Conservation (phyloP, 2,329 filamentous ascomycete genomes). For the Aspergillus caelatus region DNA sequence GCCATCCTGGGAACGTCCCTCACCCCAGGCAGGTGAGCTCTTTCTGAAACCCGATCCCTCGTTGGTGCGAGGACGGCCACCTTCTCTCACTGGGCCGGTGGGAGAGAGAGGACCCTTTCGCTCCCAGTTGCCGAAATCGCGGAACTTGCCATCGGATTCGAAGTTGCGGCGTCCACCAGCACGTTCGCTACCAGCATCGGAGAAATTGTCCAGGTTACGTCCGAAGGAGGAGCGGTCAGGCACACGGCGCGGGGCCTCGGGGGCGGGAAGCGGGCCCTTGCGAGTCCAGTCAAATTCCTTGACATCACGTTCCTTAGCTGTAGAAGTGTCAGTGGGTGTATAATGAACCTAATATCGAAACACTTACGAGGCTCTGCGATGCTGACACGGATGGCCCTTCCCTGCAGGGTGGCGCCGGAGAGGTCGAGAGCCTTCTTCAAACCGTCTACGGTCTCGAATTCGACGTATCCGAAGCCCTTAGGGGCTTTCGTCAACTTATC, state of each 20-base stretch:
- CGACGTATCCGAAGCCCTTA: constrained; percentile 97
- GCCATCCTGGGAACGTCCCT: constrained; percentile 70
- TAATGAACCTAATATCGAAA: background rate
- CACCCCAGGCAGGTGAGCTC: constrained; percentile 75
- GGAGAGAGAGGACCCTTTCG: constrained; percentile 89
- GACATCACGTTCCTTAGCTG: constrained; percentile 83
- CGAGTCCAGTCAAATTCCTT: constrained; percentile 93
- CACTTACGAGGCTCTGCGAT: constrained; percentile 90
- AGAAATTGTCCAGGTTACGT: constrained; percentile 57
- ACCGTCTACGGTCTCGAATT: constrained; percentile 85
- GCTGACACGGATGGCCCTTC: constrained; percentile 87
- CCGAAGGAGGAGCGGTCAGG: constrained; percentile 60
- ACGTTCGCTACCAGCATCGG: constrained; percentile 65
- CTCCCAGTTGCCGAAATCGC: constrained; percentile 90
- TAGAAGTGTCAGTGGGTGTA: constrained; percentile 36
- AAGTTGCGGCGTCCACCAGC: constrained; percentile 68
- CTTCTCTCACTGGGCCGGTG: constrained; percentile 56
- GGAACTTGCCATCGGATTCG: constrained; percentile 71
- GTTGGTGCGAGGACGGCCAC: constrained; percentile 61
- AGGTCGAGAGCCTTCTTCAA: constrained; percentile 86
- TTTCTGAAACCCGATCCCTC: constrained; percentile 65
- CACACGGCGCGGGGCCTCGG: constrained; percentile 59
- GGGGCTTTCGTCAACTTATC: constrained; percentile 91
- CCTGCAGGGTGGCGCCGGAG: constrained; percentile 81
- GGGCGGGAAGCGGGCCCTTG: constrained; percentile 82